phyloP scores from a whole-genome alignment of 2,329 filamentous ascomycete genomes.

The Aquanectria penicillioides region DNA sequence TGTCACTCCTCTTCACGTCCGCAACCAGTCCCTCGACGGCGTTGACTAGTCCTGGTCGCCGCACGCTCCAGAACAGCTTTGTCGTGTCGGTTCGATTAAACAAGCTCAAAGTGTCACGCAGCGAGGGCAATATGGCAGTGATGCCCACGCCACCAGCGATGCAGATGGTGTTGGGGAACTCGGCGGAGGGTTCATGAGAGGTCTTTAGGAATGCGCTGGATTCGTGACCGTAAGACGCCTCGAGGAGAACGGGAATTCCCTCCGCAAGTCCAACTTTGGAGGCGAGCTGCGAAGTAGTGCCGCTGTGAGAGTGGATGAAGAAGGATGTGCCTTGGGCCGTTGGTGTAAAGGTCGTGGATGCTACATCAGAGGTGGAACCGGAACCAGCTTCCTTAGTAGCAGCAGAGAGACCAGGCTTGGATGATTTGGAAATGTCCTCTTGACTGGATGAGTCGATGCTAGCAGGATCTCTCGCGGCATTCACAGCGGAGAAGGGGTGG shows the following conservation, averaged over 20 bases:
- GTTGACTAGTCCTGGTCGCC: not conserved
- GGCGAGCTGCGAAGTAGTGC: not conserved
- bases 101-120: not conserved
- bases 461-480: not conserved
- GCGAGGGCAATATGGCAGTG: not conserved
- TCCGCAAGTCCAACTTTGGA: not conserved
- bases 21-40: not conserved
- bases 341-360: not conserved
- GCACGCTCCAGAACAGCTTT: constrained; percentile 10
- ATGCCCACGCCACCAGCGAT: constrained; percentile 18
- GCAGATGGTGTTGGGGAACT: constrained; percentile 8
- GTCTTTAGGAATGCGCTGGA: not conserved
- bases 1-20: not conserved
- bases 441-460: not conserved
- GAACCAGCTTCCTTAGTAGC: not conserved
- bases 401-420: not conserved
- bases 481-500: constrained; percentile 43
- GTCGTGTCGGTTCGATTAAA: not conserved
- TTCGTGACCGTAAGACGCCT: constrained; percentile 9
- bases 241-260: constrained; percentile 9
- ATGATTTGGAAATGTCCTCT: not conserved
- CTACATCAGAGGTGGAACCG: not conserved
- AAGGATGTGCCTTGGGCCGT: not conserved
- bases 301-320: not conserved
- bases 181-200: not conserved